Evolutionary conservation across 352 stramenopile genomes (phyloP).

Genomic region (Phytophthora nicotianae): DNA sequence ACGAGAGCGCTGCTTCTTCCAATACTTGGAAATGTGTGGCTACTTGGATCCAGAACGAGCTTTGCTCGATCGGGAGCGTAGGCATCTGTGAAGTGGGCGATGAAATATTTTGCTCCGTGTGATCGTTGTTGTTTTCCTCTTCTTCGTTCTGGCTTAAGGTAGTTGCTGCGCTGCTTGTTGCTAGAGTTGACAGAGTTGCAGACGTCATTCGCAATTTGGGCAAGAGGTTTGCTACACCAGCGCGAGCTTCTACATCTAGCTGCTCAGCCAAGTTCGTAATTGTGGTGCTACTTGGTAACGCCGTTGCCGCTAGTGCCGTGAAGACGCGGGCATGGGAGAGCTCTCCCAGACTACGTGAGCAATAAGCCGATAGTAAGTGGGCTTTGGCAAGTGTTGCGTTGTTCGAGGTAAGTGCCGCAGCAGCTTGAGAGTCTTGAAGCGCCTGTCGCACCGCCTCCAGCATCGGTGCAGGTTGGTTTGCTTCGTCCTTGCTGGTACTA

Average conservation of each 20-base stretch:
- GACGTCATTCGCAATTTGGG: conserved; percentile 27
- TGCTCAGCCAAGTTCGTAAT: conserved; percentile 42
- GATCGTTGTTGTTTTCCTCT: conserved; percentile 37
- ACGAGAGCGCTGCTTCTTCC: conserved; percentile 30
- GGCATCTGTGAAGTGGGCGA: background rate
- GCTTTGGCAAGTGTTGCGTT: conserved; percentile 32
- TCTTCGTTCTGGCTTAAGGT: conserved; percentile 10
- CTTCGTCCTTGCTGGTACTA: conserved; percentile 9
- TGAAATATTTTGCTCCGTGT: conserved; percentile 14
- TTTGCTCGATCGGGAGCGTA: conserved; percentile 6
- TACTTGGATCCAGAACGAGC: conserved; percentile 29
- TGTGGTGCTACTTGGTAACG: conserved; percentile 22
- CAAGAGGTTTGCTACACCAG: conserved; percentile 8
- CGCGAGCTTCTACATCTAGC: conserved; percentile 37
- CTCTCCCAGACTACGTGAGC: conserved; percentile 46
- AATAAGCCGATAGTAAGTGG: conserved; percentile 46
- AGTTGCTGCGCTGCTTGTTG: background rate
- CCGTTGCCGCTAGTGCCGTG: conserved; percentile 29
- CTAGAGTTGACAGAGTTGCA: conserved; percentile 8
- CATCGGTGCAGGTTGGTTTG: conserved; percentile 25
- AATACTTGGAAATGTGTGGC: conserved; percentile 30
- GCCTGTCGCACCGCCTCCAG: conserved; percentile 49
- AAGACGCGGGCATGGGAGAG: conserved; percentile 36
- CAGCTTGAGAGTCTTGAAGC: conserved; percentile 46
- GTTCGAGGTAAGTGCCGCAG: conserved; percentile 25